Percentiles rank a stretch among this genome's conserved stretches.
phyloP scores from a whole-genome alignment of 441 rosid species.

The Pelargonium fulgidum region DNA sequence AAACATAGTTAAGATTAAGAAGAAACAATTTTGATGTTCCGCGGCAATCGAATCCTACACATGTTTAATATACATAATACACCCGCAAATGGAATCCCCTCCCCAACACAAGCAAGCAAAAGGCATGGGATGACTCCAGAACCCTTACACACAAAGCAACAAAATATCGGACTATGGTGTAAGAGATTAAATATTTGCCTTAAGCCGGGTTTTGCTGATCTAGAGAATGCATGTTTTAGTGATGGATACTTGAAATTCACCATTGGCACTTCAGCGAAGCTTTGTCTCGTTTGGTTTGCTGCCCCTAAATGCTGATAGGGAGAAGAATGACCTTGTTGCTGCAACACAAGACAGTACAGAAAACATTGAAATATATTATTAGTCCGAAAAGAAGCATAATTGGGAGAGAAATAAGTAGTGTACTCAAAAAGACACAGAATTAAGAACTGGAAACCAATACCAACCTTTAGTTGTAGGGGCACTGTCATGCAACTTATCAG shows the following conservation, averaged over 20 bases:
- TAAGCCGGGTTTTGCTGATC: not conserved
- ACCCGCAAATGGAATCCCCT: not conserved
- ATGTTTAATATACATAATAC: constrained; percentile 6
- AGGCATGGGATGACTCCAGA: not conserved
- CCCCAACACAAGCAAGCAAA: not conserved
- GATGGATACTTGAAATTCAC: not conserved
- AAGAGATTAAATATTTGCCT: constrained; percentile 15
- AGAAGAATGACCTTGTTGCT: constrained; percentile 67
- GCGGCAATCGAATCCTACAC: not conserved
- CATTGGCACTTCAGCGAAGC: constrained; percentile 25
- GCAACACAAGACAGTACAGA: constrained; percentile 22
- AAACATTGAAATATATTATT: constrained; percentile 10
- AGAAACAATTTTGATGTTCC: constrained; percentile 11
- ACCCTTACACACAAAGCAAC: constrained; percentile 1
- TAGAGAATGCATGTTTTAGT: not conserved
- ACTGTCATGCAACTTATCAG: constrained; percentile 26
- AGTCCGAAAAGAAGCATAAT: constrained; percentile 6
- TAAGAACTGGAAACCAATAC: not conserved
- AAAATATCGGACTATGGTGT: constrained; percentile 4
- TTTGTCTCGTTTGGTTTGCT: constrained; percentile 53
- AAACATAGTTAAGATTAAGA: not conserved
- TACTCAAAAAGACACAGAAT: not conserved
- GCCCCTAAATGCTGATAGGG: constrained; percentile 65
- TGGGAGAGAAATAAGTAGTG: not conserved
- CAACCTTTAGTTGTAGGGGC: constrained; percentile 46